These are phyloP conservation scores for Mycena maculata DNA, from an alignment of 768 basidiomycete genomes.

Conservation along the genomic window DNA sequence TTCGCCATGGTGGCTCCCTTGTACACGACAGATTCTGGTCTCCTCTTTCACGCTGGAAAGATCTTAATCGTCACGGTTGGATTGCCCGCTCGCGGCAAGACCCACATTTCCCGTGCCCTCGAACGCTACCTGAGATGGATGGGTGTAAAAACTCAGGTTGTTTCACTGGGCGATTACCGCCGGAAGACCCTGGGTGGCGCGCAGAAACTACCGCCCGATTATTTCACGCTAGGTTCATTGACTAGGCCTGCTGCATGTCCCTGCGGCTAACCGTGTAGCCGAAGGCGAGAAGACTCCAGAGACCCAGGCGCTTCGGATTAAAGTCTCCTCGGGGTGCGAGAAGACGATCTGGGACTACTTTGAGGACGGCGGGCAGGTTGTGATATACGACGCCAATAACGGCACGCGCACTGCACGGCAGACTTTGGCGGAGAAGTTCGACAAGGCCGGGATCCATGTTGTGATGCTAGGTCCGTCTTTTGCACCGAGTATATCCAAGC, in stretches of 20 bases:
- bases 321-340: slow-evolving; percentile 87
- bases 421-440: slow-evolving; percentile 85
- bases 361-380: slow-evolving; percentile 88
- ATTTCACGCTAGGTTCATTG: slow-evolving; percentile 82
- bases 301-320: slow-evolving; percentile 80
- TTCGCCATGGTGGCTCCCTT: slow-evolving; percentile 94
- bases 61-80: slow-evolving; percentile 94
- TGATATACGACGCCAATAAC: slow-evolving; percentile 99
- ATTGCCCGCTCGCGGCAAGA: slow-evolving; percentile 94
- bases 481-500: background rate
- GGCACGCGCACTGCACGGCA: slow-evolving; percentile 77
- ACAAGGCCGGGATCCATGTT: slow-evolving; percentile 89
- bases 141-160: slow-evolving; percentile 95
- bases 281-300: slow-evolving; percentile 82
- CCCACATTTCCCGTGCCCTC: slow-evolving; percentile 93
- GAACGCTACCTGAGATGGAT: slow-evolving; percentile 99
- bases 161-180: slow-evolving; percentile 95
- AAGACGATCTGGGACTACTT: slow-evolving; percentile 92
- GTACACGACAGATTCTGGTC: slow-evolving; percentile 90
- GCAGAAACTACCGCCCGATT: slow-evolving; percentile 89
- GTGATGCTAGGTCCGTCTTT: slow-evolving; percentile 81
- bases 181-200: slow-evolving; percentile 90
- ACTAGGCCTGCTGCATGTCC: background rate
- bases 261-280: slow-evolving; percentile 8
- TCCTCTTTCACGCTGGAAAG: slow-evolving; percentile 93